Conservation (phyloP, 2,329 filamentous ascomycete genomes). For the Sordariomycetes sp. region DNA sequence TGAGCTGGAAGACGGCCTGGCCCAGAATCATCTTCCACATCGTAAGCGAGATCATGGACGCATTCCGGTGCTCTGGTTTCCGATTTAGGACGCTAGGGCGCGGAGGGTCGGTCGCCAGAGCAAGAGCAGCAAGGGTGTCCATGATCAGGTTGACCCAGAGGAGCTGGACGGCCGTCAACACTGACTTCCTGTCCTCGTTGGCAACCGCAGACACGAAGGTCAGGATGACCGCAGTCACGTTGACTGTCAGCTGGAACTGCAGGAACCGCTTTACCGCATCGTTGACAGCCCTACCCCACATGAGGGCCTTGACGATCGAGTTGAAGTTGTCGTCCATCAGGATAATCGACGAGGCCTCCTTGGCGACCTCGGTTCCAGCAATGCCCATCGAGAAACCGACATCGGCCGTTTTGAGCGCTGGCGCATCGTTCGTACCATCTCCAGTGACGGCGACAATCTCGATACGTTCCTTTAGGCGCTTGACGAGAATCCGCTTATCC, state of each 20-base stretch:
- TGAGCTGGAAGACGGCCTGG: slow-evolving; percentile 81
- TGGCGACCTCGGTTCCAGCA: slow-evolving; percentile 72
- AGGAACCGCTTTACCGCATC: slow-evolving; percentile 70
- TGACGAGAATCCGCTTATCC: slow-evolving; percentile 65
- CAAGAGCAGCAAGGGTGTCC: slow-evolving; percentile 87
- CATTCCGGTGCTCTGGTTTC: slow-evolving; percentile 50
- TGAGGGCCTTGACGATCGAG: slow-evolving; percentile 75
- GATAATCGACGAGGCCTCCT: slow-evolving; percentile 77
- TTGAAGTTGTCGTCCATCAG: slow-evolving; percentile 83
- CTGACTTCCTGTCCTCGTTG: slow-evolving; percentile 56
- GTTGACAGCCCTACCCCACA: slow-evolving; percentile 71
- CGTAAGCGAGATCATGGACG: slow-evolving; percentile 64
- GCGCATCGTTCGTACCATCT: slow-evolving; percentile 76
- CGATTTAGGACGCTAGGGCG: slow-evolving; percentile 70
- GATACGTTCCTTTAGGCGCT: slow-evolving; percentile 58
- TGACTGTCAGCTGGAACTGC: slow-evolving; percentile 75
- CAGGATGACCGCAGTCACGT: slow-evolving; percentile 78
- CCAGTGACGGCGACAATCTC: slow-evolving; percentile 77
- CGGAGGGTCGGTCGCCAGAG: slow-evolving; percentile 83
- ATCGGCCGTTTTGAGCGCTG: slow-evolving; percentile 69
- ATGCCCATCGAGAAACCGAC: slow-evolving; percentile 84
- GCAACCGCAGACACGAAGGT: slow-evolving; percentile 83
- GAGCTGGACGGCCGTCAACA: slow-evolving; percentile 80
- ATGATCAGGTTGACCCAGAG: slow-evolving; percentile 97
- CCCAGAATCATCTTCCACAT: slow-evolving; percentile 99